These are phyloP conservation scores for Fusarium oxysporum DNA, from an alignment of 2,329 filamentous ascomycete genomes.

Conservation along the genomic window DNA sequence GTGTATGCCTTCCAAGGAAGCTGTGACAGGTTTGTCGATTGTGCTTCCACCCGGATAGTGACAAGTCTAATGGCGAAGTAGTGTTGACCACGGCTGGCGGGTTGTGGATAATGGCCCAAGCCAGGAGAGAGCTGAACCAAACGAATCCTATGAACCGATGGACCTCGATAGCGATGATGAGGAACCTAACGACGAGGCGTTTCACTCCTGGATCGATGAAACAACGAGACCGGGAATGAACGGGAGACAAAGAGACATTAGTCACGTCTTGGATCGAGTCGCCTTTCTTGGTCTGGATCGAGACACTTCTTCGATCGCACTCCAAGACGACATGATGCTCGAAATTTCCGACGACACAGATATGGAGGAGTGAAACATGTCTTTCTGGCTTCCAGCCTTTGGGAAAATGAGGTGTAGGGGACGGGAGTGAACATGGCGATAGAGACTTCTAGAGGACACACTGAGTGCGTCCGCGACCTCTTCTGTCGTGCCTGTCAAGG, in stretches of 20 bases:
- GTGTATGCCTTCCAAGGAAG: neutral
- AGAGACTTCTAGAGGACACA: neutral
- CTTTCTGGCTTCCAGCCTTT: neutral
- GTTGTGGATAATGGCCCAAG: no score
- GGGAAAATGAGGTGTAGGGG: neutral
- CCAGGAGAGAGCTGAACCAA: neutral
- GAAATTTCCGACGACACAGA: conserved; percentile 1
- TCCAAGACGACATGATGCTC: neutral
- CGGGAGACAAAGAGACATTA: neutral
- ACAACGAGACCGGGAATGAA: neutral
- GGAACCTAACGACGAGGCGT: neutral
- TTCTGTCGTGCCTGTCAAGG: neutral
- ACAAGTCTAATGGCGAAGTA: neutral
- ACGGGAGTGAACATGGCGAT: neutral
- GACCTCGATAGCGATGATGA: neutral
- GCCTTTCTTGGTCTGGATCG: neutral
- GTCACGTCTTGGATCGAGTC: neutral
- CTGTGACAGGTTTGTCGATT: neutral
- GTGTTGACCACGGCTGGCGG: neutral
- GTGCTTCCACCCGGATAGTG: neutral
- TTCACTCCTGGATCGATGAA: neutral
- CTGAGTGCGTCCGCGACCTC: neutral
- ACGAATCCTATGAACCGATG: neutral
- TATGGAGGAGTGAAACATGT: neutral
- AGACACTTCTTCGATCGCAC: no score